Conservation (phyloP, 768 basidiomycete genomes). For the Brasilioporus rufonigricans region DNA sequence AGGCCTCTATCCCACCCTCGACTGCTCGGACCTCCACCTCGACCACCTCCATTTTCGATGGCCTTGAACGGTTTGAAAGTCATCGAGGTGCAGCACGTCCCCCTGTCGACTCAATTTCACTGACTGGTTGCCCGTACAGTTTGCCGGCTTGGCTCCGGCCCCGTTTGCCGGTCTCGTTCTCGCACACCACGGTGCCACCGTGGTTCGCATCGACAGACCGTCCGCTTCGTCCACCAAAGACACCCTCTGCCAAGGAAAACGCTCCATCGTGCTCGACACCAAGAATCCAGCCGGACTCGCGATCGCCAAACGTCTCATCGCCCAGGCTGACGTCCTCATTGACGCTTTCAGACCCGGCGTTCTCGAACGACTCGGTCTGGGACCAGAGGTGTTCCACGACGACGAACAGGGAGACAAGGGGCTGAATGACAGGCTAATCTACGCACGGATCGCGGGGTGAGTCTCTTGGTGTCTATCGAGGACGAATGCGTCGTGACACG, state of each 20-base stretch:
- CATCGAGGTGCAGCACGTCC: slow-evolving; percentile 39
- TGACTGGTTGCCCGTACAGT: slow-evolving; percentile 38
- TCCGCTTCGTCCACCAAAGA: slow-evolving; percentile 40
- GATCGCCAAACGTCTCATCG: slow-evolving; percentile 55
- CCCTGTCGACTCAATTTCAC: not conserved
- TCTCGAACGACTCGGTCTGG: slow-evolving; percentile 72
- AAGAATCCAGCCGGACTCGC: slow-evolving; percentile 59
- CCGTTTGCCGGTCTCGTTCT: slow-evolving; percentile 78
- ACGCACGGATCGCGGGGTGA: slow-evolving; percentile 75
- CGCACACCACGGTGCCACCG: slow-evolving; percentile 76
- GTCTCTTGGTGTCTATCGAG: slow-evolving; percentile 19
- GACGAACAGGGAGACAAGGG: slow-evolving; percentile 44
- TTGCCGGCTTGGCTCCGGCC: slow-evolving; percentile 79
- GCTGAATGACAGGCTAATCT: slow-evolving; percentile 62
- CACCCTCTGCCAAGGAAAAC: slow-evolving; percentile 68
- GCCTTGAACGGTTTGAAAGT: slow-evolving; percentile 50
- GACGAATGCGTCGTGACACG: not conserved
- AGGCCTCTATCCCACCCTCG: too few species aligned
- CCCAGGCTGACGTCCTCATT: slow-evolving; percentile 73
- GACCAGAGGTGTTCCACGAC: slow-evolving; percentile 73
- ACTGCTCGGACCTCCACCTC: not conserved
- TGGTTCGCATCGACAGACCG: slow-evolving; percentile 73
- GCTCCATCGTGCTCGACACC: slow-evolving; percentile 67
- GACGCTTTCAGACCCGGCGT: slow-evolving; percentile 85
- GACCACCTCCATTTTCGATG: slow-evolving; percentile 31